These are phyloP conservation scores for Ceriops tagal DNA, from an alignment of 345 rosid species.

Conservation along the genomic window DNA sequence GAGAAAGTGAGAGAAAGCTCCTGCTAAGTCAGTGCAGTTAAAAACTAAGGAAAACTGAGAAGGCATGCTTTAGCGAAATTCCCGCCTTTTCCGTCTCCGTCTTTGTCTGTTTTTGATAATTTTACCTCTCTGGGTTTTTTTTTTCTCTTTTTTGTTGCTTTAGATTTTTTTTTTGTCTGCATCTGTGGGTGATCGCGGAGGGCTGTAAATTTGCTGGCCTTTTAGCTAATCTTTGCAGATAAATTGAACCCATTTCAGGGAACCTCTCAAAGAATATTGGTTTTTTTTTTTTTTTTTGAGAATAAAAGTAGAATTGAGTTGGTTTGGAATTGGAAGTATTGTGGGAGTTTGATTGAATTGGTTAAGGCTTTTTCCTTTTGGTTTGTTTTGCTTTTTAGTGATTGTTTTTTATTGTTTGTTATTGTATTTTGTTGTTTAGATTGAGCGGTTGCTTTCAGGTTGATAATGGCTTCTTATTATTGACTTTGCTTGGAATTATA, in stretches of 20 bases:
- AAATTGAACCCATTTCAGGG: neutral
- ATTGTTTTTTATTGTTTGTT: neutral
- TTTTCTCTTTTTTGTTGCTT: neutral
- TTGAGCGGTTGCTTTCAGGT: neutral
- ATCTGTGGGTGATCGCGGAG: neutral
- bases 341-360: conserved; percentile 7
- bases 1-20: conserved; percentile 7
- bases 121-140: no score
- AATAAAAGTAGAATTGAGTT: neutral
- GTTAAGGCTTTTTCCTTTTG: neutral
- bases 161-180: neutral
- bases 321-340: neutral
- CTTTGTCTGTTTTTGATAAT: no score
- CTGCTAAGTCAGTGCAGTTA: neutral
- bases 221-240: neutral
- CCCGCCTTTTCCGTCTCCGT: conserved; percentile 24
- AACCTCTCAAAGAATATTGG: conserved; percentile 3
- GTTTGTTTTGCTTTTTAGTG: neutral
- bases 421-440: neutral
- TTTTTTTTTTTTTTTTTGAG: neutral
- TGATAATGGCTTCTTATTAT: neutral
- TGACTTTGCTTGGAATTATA: neutral
- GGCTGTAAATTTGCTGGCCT: neutral
- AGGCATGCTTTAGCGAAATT: neutral
- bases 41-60: neutral